These are phyloP conservation scores for Picea glauca DNA, from an alignment of 75 land plant genomes.

Conservation along the genomic window DNA sequence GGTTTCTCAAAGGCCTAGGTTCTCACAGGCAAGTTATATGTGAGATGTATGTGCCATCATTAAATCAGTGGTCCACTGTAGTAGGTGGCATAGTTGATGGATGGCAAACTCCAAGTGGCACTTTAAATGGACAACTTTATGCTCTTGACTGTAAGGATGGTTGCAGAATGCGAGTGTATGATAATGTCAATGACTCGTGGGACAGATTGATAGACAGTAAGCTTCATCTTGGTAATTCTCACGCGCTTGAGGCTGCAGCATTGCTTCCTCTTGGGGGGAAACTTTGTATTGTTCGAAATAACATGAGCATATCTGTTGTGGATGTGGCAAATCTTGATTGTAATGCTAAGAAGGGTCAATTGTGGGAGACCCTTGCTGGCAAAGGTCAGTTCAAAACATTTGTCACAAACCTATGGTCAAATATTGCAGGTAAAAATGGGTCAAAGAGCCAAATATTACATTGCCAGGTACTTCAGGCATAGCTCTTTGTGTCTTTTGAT, in stretches of 20 bases:
- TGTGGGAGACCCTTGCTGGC: slow-evolving; percentile 88
- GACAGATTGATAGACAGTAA: slow-evolving; percentile 61
- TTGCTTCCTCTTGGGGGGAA: slow-evolving; percentile 60
- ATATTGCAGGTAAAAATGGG: slow-evolving; percentile 67
- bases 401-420: slow-evolving; percentile 83
- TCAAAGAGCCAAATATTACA: slow-evolving; percentile 82
- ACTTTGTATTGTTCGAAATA: slow-evolving; percentile 64
- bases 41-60: slow-evolving; percentile 59
- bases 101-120: slow-evolving; percentile 60
- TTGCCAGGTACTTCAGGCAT: slow-evolving; percentile 88
- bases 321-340: slow-evolving; percentile 36
- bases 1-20: slow-evolving; percentile 79
- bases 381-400: slow-evolving; percentile 78
- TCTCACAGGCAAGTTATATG: slow-evolving; percentile 56
- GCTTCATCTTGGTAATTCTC: slow-evolving; percentile 65
- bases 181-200: slow-evolving; percentile 66
- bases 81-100: slow-evolving; percentile 62
- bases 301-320: slow-evolving; percentile 68
- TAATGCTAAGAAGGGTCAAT: slow-evolving; percentile 26
- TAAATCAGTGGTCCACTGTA: slow-evolving; percentile 54
- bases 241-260: slow-evolving; percentile 69
- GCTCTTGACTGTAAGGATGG: slow-evolving; percentile 72
- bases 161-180: slow-evolving; percentile 66
- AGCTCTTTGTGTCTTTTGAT: not conserved
- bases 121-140: slow-evolving; percentile 63